phyloP scores from a whole-genome alignment of 352 stramenopile species.

The Globisporangium nodosum region DNA sequence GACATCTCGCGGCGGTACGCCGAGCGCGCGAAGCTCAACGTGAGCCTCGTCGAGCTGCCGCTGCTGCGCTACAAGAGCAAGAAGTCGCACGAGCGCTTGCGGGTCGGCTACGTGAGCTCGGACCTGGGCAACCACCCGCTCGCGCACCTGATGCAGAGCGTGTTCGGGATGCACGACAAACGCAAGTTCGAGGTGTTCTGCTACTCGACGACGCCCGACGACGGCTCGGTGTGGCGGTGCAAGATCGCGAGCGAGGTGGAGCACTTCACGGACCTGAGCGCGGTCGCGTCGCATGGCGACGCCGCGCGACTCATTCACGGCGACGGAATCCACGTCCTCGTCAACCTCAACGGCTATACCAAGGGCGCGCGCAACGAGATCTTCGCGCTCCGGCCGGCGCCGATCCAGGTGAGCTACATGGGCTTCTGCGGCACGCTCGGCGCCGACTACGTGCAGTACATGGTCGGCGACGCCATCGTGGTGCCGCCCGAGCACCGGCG shows the following conservation, averaged over 20 bases:
- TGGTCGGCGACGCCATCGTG: slow-evolving; percentile 83
- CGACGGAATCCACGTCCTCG: slow-evolving; percentile 87
- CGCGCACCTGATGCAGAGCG: slow-evolving; percentile 88
- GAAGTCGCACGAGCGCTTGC: slow-evolving; percentile 55
- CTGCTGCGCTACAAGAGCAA: slow-evolving; percentile 68
- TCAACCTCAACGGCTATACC: slow-evolving; percentile 94
- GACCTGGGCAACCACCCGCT: slow-evolving; percentile 91
- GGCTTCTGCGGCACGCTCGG: slow-evolving; percentile 89
- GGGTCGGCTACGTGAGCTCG: slow-evolving; percentile 87
- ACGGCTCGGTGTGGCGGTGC: slow-evolving; percentile 76
- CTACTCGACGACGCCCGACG: slow-evolving; percentile 77
- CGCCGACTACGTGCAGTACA: slow-evolving; percentile 92
- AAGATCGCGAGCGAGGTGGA: slow-evolving; percentile 84
- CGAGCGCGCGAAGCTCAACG: slow-evolving; percentile 80
- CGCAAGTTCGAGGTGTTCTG: slow-evolving; percentile 88
- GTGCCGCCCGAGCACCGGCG: slow-evolving; percentile 55
- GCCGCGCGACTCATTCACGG: slow-evolving; percentile 73
- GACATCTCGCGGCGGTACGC: slow-evolving; percentile 78
- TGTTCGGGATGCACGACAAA: slow-evolving; percentile 89
- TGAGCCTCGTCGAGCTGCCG: slow-evolving; percentile 81
- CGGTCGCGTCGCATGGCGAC: slow-evolving; percentile 46
- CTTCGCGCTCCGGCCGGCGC: slow-evolving; percentile 87
- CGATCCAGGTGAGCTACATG: slow-evolving; percentile 89
- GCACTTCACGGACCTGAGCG: slow-evolving; percentile 85
- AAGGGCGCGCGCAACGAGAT: slow-evolving; percentile 90